Evolutionary conservation across 1,284 basidiomycete species (phyloP).

Genomic region (Austroboletus novae-zelandiae): DNA sequence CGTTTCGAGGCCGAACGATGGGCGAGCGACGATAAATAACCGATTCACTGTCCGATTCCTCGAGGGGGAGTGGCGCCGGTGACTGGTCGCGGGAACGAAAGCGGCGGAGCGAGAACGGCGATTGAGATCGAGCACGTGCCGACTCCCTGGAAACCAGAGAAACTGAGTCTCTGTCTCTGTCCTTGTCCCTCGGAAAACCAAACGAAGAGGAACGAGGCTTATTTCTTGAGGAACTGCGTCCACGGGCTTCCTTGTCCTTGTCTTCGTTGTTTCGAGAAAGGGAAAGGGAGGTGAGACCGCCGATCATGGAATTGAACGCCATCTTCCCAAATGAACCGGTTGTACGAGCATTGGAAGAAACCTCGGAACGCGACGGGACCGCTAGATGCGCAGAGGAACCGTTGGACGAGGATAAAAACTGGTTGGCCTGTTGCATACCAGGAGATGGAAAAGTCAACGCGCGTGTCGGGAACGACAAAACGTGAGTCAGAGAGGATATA

Average conservation of each 20-base stretch:
- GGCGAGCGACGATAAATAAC: conserved; percentile 33
- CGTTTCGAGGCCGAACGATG: conserved; percentile 48
- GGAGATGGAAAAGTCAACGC: conserved; percentile 12
- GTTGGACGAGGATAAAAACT: conserved; percentile 4
- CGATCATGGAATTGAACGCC: conserved; percentile 70
- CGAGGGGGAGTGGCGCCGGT: conserved; percentile 68
- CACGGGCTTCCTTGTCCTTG: conserved; percentile 46
- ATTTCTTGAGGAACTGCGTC: conserved; percentile 40
- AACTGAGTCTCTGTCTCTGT: conserved; percentile 26
- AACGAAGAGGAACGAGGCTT: conserved; percentile 54
- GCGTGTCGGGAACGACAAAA: conserved; percentile 23
- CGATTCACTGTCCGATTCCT: conserved; percentile 64
- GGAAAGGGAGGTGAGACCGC: conserved; percentile 58
- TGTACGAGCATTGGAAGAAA: conserved; percentile 22
- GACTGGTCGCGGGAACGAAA: conserved; percentile 58
- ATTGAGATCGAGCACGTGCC: conserved; percentile 62
- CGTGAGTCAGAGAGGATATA: conserved; percentile 21
- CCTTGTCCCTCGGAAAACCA: conserved; percentile 28
- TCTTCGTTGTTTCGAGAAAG: conserved; percentile 44
- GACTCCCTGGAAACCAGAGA: conserved; percentile 26
- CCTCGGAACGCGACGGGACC: conserved; percentile 28
- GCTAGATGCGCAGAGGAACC: conserved; percentile 7
- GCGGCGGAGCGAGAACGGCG: conserved; percentile 66
- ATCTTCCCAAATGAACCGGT: conserved; percentile 57
- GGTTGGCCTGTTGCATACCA: conserved; percentile 18